Evolutionary conservation across 225 moss, liverwort and hornwort species (phyloP).

Genomic region (Pseudisothecium myosuroides): DNA sequence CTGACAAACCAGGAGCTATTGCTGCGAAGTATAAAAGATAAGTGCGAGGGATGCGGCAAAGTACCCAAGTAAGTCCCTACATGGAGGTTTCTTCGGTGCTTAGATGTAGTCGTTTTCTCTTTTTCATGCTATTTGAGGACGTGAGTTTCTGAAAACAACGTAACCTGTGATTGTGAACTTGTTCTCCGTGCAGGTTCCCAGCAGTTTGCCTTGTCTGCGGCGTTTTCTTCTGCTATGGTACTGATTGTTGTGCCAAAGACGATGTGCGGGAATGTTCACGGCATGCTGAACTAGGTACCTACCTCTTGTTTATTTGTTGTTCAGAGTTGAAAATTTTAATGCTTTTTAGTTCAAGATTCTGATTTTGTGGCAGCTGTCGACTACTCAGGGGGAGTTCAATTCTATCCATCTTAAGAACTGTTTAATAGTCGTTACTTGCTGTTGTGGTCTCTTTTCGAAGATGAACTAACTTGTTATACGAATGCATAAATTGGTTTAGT

Average conservation of each 20-base stretch:
- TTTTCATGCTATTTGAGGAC: background rate
- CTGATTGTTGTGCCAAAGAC: slow-evolving; percentile 41
- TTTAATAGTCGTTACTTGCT: background rate
- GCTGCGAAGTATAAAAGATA: slow-evolving; percentile 30
- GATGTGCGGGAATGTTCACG: slow-evolving; percentile 64
- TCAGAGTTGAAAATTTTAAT: background rate
- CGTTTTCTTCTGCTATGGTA: slow-evolving; percentile 57
- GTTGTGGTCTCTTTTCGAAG: background rate
- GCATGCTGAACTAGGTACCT: slow-evolving; percentile 73
- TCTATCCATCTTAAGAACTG: background rate
- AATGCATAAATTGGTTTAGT: background rate
- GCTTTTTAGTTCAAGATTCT: background rate
- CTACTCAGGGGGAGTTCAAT: background rate
- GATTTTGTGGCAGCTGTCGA: background rate
- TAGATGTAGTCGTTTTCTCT: background rate
- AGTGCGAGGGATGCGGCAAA: background rate
- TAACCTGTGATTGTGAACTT: background rate
- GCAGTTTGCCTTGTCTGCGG: slow-evolving; percentile 87
- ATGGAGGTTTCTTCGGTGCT: background rate
- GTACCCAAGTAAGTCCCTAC: slow-evolving; percentile 22
- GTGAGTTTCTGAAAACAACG: background rate
- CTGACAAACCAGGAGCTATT: slow-evolving; percentile 22
- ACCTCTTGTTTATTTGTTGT: background rate
- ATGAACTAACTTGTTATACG: background rate
- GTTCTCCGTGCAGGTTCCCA: slow-evolving; percentile 37